Evolutionary conservation across 371 early-diverging fungal genomes (phyloP), one percentile per base, ranked within the genome.

Genomic region (Saksenaea vasiformis): DNA sequence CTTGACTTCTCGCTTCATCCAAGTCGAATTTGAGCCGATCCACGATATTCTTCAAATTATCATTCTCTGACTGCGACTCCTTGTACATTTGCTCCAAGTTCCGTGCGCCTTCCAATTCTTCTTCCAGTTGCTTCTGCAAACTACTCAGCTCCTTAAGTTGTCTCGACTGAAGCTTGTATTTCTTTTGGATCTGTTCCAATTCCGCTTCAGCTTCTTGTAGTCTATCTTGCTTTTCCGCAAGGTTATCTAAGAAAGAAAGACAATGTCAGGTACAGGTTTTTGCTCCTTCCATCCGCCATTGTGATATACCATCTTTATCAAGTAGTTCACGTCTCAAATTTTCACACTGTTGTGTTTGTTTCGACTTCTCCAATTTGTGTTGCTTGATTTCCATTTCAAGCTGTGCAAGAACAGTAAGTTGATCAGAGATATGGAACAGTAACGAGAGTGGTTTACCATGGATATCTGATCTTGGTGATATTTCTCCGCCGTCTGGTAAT

Each of bases 21-120:
- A 71, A 62, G 55, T 71, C 75, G 24, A 61, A 62, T 34, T 74
- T 74, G 43, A 71, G 66, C 14, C 56, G 51, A 67, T 74, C 68
- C n/a, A 71, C 68, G 15, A 67, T 39, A n/a, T 62, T 65, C 22
- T 69, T 54, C 26, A 71, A 43, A 24, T 53, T 61, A 1, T 38
- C 44, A 7, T 71, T 71, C 41, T 65, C 71, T 14, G 38, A 14
- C 28, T 62, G 62, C 10, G 54, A 58, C 2, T 44, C 38, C 9
- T 68, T 62, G 14, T 60, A 43, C 3, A 59, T 51, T 2, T 65
- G 24, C 37, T 55, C 47, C 17, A 62, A 19, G 3, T 19, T 15
- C 28, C 41, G 31, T 11, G 28, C 57, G 24, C 51, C 13, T 28
- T 31, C 51, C 31, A 51, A n/a, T 34, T 36, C 37, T 19, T 17